These are phyloP conservation scores for Triangularia setosa DNA, from an alignment of 2,329 filamentous ascomycete genomes.

Conservation along the genomic window DNA sequence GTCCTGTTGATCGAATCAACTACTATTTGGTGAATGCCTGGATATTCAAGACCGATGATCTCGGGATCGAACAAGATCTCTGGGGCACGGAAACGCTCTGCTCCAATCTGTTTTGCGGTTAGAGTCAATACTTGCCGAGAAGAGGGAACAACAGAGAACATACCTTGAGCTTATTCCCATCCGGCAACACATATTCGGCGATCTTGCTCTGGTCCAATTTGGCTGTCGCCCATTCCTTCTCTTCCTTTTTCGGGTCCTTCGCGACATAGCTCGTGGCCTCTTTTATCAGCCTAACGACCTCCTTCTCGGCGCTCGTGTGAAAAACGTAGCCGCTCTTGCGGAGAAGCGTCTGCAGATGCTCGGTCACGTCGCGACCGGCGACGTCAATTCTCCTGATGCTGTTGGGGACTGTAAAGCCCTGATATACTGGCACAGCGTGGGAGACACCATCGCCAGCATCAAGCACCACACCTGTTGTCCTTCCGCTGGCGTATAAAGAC, in stretches of 20 bases:
- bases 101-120: constrained; percentile 61
- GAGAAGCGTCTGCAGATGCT: constrained; percentile 85
- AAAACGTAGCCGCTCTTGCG: constrained; percentile 92
- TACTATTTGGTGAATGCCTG: constrained; percentile 95
- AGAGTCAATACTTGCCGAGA: background rate
- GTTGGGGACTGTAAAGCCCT: constrained; percentile 94
- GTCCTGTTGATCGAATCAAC: constrained; percentile 94
- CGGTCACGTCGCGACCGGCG: constrained; percentile 91
- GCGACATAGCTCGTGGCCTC: constrained; percentile 92
- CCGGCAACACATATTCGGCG: constrained; percentile 84
- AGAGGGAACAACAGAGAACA: background rate
- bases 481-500: constrained; percentile 90
- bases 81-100: constrained; percentile 90
- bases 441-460: constrained; percentile 96
- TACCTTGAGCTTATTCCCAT: constrained; percentile 90
- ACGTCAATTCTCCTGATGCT: constrained; percentile 96
- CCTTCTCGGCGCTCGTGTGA: constrained; percentile 97
- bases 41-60: constrained; percentile 93
- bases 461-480: constrained; percentile 92
- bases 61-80: constrained; percentile 98
- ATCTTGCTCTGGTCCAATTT: constrained; percentile 75
- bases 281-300: constrained; percentile 96
- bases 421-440: constrained; percentile 94
- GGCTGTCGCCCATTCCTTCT: constrained; percentile 87
- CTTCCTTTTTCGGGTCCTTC: constrained; percentile 84